Conservation (phyloP, 2,329 filamentous ascomycete genomes). For the Neurospora crassa region DNA sequence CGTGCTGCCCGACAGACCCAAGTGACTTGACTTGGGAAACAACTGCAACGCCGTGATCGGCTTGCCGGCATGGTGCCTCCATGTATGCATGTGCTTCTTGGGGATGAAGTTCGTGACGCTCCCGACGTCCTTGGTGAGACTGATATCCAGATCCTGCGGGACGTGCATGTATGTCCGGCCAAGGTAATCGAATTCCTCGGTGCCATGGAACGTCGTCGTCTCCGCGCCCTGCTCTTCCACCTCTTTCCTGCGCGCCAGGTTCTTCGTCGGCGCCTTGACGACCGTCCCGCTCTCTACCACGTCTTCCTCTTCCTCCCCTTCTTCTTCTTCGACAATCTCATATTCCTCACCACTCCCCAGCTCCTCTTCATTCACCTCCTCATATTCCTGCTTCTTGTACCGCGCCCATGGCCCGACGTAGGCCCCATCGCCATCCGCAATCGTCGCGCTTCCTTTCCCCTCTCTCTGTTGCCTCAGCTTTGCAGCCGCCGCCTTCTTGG, state of each 20-base stretch:
- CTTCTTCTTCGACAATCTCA: conserved; percentile 68
- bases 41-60: conserved; percentile 84
- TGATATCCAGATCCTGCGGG: conserved; percentile 79
- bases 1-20: conserved; percentile 81
- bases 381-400: conserved; percentile 64
- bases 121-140: conserved; percentile 71
- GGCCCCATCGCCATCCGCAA: conserved; percentile 77
- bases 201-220: conserved; percentile 79
- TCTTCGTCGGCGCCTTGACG: conserved; percentile 43
- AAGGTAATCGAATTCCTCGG: conserved; percentile 80
- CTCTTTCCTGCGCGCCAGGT: conserved; percentile 46
- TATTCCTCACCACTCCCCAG: conserved; percentile 73
- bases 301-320: conserved; percentile 59
- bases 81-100: conserved; percentile 87
- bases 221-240: conserved; percentile 58
- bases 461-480: conserved; percentile 66
- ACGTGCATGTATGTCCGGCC: conserved; percentile 97
- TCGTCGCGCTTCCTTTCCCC: conserved; percentile 70
- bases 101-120: conserved; percentile 85
- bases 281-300: conserved; percentile 55
- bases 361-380: conserved; percentile 62
- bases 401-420: conserved; percentile 95
- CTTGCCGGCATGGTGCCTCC: conserved; percentile 72
- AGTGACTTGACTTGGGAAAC: conserved; percentile 78
- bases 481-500: conserved; percentile 63